Conservation (phyloP, 306 rosid species). For the Hippophae tibetana region DNA sequence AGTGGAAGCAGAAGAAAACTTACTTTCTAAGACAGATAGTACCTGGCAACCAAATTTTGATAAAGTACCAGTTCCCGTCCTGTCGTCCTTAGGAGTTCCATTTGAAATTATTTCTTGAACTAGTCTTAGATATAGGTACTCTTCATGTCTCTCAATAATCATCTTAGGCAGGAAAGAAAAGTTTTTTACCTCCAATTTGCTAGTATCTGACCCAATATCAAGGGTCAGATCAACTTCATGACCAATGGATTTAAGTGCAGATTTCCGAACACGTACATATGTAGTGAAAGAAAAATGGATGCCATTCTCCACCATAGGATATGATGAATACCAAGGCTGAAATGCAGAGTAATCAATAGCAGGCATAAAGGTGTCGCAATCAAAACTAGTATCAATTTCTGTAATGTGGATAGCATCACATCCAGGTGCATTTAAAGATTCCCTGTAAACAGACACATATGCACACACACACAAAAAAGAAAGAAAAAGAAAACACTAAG, state of each 20-base stretch:
- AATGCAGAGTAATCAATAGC: slow-evolving; percentile 56
- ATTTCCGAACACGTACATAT: slow-evolving; percentile 69
- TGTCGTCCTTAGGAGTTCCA: slow-evolving; percentile 76
- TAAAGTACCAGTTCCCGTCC: slow-evolving; percentile 94
- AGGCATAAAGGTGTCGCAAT: slow-evolving; percentile 79
- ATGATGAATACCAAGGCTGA: slow-evolving; percentile 90
- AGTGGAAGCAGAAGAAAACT: slow-evolving; percentile 13
- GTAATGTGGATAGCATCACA: slow-evolving; percentile 92
- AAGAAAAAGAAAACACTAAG: slow-evolving; percentile 11
- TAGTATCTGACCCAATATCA: slow-evolving; percentile 26
- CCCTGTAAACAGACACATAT: slow-evolving; percentile 44
- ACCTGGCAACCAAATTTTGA: slow-evolving; percentile 97
- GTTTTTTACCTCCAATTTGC: slow-evolving; percentile 51
- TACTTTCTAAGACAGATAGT: slow-evolving; percentile 14
- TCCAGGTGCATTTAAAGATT: slow-evolving; percentile 72
- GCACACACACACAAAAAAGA: slow-evolving; percentile 16
- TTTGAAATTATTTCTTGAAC: slow-evolving; percentile 73
- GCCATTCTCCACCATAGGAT: slow-evolving; percentile 62
- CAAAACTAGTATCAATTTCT: slow-evolving; percentile 61
- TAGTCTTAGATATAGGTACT: slow-evolving; percentile 60
- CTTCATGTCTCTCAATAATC: slow-evolving; percentile 79
- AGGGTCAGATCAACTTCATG: slow-evolving; percentile 32
- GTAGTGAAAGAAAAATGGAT: slow-evolving; percentile 63
- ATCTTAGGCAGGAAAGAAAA: slow-evolving; percentile 84
- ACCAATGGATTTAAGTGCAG: slow-evolving; percentile 36